phyloP scores from a whole-genome alignment of 148 eudicot genomes.

The Limonium bicolor region DNA sequence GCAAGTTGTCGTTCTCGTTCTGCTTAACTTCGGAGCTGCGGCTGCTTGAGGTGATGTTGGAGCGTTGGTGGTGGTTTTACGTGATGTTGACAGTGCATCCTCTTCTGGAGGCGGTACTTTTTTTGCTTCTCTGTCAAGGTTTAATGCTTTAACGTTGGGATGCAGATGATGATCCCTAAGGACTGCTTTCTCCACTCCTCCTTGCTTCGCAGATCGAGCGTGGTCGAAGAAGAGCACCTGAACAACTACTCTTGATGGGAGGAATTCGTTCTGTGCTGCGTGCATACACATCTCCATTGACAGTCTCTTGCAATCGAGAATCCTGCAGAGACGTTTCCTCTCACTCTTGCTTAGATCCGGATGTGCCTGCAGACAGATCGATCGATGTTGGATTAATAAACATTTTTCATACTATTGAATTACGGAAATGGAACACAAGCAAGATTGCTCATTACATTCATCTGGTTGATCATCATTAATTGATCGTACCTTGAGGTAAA shows the following conservation, averaged over 20 bases:
- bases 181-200: no score
- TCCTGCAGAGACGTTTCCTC: constrained; percentile 59
- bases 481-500: constrained; percentile 52
- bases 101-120: no score
- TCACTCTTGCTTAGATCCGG: constrained; percentile 59
- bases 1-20: constrained; percentile 16
- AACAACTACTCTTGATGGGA: constrained; percentile 64
- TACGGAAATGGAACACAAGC: background rate
- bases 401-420: no score
- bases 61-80: constrained; percentile 21
- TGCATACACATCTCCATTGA: constrained; percentile 59
- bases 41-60: no score
- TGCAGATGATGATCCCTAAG: background rate
- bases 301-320: constrained; percentile 62
- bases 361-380: constrained; percentile 45
- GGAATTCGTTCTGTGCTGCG: constrained; percentile 73
- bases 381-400: no score
- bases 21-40: no score
- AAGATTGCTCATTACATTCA: background rate
- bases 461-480: background rate
- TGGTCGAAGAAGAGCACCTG: constrained; percentile 90
- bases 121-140: no score
- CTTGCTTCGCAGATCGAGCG: constrained; percentile 40
- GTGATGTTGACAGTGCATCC: constrained; percentile 26
- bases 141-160: constrained; percentile 2